A percentile compares a stretch with the other conserved stretches of the same genome.
These are phyloP conservation scores for Naganishia randhawae DNA, from an alignment of 768 basidiomycete genomes.

Conservation along the genomic window DNA sequence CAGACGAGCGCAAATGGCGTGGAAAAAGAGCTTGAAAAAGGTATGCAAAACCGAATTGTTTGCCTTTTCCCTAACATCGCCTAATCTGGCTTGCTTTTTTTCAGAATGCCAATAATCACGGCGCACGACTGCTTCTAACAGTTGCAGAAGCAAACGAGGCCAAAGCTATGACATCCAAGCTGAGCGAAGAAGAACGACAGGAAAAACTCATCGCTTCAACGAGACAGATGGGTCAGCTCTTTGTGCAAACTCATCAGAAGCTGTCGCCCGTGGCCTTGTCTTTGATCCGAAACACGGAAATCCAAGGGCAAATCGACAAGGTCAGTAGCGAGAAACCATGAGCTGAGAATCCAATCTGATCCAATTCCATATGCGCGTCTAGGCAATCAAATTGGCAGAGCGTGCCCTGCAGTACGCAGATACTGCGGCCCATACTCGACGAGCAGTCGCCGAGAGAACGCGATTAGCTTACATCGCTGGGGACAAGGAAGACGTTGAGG, in stretches of 20 bases:
- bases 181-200: slow-evolving; percentile 31
- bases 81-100: background rate
- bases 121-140: slow-evolving; percentile 76
- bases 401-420: slow-evolving; percentile 91
- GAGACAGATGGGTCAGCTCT: slow-evolving; percentile 63
- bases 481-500: slow-evolving; percentile 60
- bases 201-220: slow-evolving; percentile 57
- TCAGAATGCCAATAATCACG: slow-evolving; percentile 74
- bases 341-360: slow-evolving; percentile 31
- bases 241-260: slow-evolving; percentile 58
- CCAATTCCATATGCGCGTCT: slow-evolving; percentile 22
- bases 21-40: slow-evolving; percentile 82
- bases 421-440: slow-evolving; percentile 57
- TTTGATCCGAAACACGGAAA: slow-evolving; percentile 66
- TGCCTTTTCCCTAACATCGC: background rate
- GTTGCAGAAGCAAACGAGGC: slow-evolving; percentile 81
- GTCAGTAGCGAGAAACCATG: slow-evolving; percentile 31
- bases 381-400: slow-evolving; percentile 91
- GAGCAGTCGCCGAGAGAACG: slow-evolving; percentile 80
- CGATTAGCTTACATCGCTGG: slow-evolving; percentile 75
- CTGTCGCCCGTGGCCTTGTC: slow-evolving; percentile 78
- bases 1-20: slow-evolving; percentile 75
- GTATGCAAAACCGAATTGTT: slow-evolving; percentile 57
- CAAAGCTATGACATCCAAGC: slow-evolving; percentile 69
- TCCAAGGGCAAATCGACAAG: slow-evolving; percentile 51